Conservation (phyloP, 2,329 filamentous ascomycete species). For the Chrysoporthe cubensis region DNA sequence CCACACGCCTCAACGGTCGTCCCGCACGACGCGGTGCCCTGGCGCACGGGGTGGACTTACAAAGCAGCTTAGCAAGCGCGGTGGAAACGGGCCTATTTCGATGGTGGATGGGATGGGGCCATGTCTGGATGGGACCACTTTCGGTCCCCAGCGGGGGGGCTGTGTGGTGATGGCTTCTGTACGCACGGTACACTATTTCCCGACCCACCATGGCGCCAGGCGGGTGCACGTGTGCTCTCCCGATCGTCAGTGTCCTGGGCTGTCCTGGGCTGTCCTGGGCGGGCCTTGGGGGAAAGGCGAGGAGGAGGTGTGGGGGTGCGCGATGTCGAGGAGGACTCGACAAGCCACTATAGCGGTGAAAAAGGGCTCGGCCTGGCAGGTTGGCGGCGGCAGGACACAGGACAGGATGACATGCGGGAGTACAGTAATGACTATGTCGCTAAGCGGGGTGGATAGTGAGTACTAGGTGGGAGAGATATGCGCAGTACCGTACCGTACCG, state of each 20-base stretch:
- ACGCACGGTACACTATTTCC: neutral
- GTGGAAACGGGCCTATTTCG: neutral
- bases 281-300: too few species aligned
- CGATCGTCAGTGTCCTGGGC: neutral
- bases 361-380: neutral
- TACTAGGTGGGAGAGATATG: too few species aligned
- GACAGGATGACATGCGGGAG: neutral
- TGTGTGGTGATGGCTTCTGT: neutral
- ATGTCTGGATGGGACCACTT: neutral
- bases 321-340: neutral
- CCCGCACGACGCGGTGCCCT: neutral
- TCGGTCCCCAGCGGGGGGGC: neutral
- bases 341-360: constrained; percentile 8
- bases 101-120: neutral
- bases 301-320: too few species aligned
- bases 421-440: neutral
- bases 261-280: too few species aligned
- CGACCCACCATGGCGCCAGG: too few species aligned
- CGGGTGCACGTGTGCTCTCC: neutral
- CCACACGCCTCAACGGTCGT: neutral
- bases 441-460: too few species aligned
- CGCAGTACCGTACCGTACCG: too few species aligned
- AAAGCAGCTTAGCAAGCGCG: constrained; percentile 9
- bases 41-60: neutral
- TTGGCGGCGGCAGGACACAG: neutral